Percentiles rank a stretch among this genome's conserved stretches.
Evolutionary conservation across 345 rosid genomes (phyloP).

Genomic region (Cardamine occulta): DNA sequence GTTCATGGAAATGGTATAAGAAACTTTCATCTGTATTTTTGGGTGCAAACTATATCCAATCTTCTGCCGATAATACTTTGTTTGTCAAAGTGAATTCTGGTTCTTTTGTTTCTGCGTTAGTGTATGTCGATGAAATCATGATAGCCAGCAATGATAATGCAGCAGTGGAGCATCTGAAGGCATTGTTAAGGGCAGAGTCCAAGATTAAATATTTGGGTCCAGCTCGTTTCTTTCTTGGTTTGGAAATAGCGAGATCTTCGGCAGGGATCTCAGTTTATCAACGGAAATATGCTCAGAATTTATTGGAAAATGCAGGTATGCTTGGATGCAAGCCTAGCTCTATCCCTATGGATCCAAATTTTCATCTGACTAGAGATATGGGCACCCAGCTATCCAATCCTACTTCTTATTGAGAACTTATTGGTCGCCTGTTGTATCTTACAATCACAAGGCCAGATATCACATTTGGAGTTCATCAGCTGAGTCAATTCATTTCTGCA

Average conservation of each 20-base stretch:
- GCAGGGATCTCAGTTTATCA: rapidly evolving
- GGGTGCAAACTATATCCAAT: background rate
- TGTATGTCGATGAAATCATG: background rate
- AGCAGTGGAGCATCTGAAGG: rapidly evolving
- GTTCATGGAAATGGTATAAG: background rate
- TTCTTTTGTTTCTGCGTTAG: rapidly evolving
- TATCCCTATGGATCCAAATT: background rate
- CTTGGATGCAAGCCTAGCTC: background rate
- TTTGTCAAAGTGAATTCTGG: background rate
- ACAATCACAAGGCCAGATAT: background rate
- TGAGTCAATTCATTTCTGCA: background rate
- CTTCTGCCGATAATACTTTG: background rate
- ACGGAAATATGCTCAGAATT: background rate
- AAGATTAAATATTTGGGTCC: background rate
- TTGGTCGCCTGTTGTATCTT: rapidly evolving
- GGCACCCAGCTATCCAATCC: rapidly evolving
- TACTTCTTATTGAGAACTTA: background rate
- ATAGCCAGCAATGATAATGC: background rate
- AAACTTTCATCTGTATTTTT: rapidly evolving
- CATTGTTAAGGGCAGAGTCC: rapidly evolving
- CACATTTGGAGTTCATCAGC: background rate
- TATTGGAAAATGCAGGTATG: rapidly evolving
- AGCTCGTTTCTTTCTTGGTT: rapidly evolving
- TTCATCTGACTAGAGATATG: background rate
- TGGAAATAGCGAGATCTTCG: rapidly evolving